Conservation (phyloP, 1,139 yeast species). For the Hyphopichia pseudoburtonii region DNA sequence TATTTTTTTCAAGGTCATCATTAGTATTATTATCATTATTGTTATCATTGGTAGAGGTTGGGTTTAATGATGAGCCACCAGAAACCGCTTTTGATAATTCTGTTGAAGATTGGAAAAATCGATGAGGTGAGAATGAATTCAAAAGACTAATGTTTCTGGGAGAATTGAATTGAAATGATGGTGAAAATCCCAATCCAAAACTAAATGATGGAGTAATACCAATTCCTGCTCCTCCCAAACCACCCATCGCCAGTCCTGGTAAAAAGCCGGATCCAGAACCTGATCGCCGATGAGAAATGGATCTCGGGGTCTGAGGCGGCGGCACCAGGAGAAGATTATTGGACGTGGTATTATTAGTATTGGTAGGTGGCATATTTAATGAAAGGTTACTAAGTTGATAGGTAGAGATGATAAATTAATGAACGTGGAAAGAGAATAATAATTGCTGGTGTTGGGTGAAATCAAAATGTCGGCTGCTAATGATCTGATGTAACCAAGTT, state of each 20-base stretch:
- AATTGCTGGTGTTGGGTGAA: no score
- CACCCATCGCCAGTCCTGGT: no score
- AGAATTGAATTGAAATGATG: constrained; percentile 42
- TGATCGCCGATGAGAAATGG: constrained; percentile 6
- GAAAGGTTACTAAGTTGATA: no score
- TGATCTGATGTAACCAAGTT: no score
- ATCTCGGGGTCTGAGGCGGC: constrained; percentile 36
- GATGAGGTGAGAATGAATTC: constrained; percentile 37
- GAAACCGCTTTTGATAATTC: constrained; percentile 16
- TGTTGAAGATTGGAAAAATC: constrained; percentile 29
- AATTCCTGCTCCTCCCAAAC: no score
- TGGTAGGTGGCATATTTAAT: no score
- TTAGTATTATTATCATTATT: no score
- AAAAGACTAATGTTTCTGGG: constrained; percentile 26
- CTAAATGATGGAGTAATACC: constrained; percentile 37
- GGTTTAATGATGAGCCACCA: neutral
- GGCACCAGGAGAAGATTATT: constrained; percentile 10
- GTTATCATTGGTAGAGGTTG: neutral
- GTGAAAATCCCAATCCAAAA: constrained; percentile 46
- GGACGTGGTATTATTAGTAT: constrained; percentile 1
- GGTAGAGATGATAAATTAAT: no score
- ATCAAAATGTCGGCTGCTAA: no score
- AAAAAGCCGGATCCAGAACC: neutral
- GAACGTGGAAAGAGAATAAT: no score
- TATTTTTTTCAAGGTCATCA: neutral